Conservation (phyloP, 139 green algal species). For the Chlorella sp. region DNA sequence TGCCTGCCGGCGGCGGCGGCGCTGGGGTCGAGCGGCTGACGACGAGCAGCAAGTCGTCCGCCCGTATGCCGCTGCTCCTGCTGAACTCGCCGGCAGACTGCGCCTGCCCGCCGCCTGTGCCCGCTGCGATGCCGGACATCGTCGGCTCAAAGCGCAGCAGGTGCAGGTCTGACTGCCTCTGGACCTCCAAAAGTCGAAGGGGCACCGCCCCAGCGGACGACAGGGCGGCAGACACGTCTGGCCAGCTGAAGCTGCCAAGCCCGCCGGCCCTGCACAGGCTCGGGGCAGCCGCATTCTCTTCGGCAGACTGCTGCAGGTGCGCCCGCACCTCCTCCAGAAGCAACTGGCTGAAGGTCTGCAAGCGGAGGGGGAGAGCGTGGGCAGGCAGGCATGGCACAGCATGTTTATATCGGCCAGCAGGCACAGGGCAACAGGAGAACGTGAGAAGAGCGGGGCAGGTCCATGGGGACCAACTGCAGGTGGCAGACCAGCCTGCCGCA, state of each 20-base stretch:
- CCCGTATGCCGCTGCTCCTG: slow-evolving; percentile 13
- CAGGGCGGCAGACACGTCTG: neutral
- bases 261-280: neutral
- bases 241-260: neutral
- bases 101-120: neutral
- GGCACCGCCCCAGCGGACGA: neutral
- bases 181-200: neutral
- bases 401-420: neutral
- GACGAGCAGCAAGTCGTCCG: slow-evolving; percentile 19
- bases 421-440: neutral
- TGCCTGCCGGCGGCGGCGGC: neutral
- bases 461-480: neutral
- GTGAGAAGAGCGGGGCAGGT: too few species aligned
- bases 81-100: neutral
- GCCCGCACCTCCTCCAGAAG: slow-evolving; percentile 69
- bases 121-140: neutral
- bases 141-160: slow-evolving; percentile 21
- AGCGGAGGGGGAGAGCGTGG: neutral
- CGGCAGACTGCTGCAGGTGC: slow-evolving; percentile 45
- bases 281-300: slow-evolving; percentile 30
- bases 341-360: slow-evolving; percentile 50
- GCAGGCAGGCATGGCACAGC: neutral
- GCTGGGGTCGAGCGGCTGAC: neutral
- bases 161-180: slow-evolving; percentile 23
- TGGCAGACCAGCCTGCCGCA: too few species aligned